Percentiles rank a stretch among this genome's conserved stretches.
Evolutionary conservation across 192 early-diverging fungal genomes (phyloP).

Genomic region (Lunasporangiospora selenospora): DNA sequence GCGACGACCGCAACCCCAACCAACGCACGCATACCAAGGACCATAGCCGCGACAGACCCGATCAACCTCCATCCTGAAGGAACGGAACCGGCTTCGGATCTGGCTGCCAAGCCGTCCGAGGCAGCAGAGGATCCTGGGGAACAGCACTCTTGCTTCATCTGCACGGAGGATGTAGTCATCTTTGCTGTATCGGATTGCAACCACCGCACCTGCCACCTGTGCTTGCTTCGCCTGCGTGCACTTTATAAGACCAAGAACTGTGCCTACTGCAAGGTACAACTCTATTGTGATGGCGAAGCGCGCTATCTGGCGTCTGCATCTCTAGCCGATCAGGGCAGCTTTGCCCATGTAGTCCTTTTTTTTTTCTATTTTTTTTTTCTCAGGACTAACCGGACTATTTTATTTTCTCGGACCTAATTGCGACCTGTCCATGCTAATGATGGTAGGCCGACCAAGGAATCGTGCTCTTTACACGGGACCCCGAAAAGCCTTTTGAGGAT

Average conservation of each 20-base stretch:
- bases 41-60: slow-evolving; percentile 40
- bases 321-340: neutral
- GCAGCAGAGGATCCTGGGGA: slow-evolving; percentile 49
- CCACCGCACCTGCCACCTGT: slow-evolving; percentile 93
- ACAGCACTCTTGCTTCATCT: slow-evolving; percentile 81
- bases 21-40: slow-evolving; percentile 10
- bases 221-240: slow-evolving; percentile 88
- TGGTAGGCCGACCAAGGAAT: slow-evolving; percentile 75
- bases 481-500: slow-evolving; percentile 61
- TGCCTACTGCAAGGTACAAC: slow-evolving; percentile 95
- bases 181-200: slow-evolving; percentile 91
- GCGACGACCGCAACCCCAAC: neutral
- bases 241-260: slow-evolving; percentile 88
- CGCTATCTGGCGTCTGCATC: no score
- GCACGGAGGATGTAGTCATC: slow-evolving; percentile 80
- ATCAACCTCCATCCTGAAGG: slow-evolving; percentile 26
- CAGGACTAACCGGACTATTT: no score
- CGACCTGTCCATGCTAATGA: neutral
- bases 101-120: neutral
- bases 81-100: neutral
- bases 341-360: neutral
- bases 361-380: slow-evolving; percentile 9
- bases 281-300: no score
- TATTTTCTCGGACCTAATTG: neutral
- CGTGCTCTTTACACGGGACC: slow-evolving; percentile 79